A percentile compares a stretch with the other conserved stretches of the same genome.
Evolutionary conservation across 768 basidiomycete species (phyloP).

Genomic region (Psilocybe cyanescens): DNA sequence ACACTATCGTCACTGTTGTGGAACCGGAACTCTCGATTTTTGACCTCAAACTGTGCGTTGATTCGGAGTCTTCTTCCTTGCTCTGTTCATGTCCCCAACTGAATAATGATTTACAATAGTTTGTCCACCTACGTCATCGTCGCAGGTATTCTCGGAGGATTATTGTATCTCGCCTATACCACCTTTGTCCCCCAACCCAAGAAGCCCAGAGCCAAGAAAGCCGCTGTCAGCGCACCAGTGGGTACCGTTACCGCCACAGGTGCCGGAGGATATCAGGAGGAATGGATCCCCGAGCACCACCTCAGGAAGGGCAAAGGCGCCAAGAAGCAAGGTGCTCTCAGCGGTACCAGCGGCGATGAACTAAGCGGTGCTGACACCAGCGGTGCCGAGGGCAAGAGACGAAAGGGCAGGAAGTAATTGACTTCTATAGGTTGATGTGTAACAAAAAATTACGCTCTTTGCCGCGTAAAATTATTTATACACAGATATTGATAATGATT

Average conservation of each 20-base stretch:
- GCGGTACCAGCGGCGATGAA: slow-evolving; percentile 64
- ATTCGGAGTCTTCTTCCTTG: neutral
- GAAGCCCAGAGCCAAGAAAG: slow-evolving; percentile 54
- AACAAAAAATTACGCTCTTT: slow-evolving; percentile 20
- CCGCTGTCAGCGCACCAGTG: slow-evolving; percentile 55
- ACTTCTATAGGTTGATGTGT: slow-evolving; percentile 6
- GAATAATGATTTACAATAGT: slow-evolving; percentile 25
- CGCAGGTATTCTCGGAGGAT: slow-evolving; percentile 60
- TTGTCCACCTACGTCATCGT: slow-evolving; percentile 78
- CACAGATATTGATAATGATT: neutral
- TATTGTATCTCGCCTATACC: slow-evolving; percentile 65
- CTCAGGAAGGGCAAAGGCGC: slow-evolving; percentile 64
- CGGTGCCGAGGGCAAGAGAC: slow-evolving; percentile 64
- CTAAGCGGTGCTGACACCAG: slow-evolving; percentile 69
- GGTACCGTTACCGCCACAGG: slow-evolving; percentile 65
- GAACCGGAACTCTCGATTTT: slow-evolving; percentile 80
- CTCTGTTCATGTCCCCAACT: slow-evolving; percentile 2
- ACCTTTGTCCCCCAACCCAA: slow-evolving; percentile 69
- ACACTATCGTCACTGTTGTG: slow-evolving; percentile 77
- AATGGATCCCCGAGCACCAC: slow-evolving; percentile 94
- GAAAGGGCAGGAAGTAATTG: slow-evolving; percentile 48
- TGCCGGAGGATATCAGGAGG: slow-evolving; percentile 78
- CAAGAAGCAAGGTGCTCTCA: slow-evolving; percentile 50
- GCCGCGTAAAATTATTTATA: slow-evolving; percentile 7
- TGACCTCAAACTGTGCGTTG: slow-evolving; percentile 78